phyloP scores from a whole-genome alignment of 2,329 filamentous ascomycete species.

The Stachybotrys echinatus region DNA sequence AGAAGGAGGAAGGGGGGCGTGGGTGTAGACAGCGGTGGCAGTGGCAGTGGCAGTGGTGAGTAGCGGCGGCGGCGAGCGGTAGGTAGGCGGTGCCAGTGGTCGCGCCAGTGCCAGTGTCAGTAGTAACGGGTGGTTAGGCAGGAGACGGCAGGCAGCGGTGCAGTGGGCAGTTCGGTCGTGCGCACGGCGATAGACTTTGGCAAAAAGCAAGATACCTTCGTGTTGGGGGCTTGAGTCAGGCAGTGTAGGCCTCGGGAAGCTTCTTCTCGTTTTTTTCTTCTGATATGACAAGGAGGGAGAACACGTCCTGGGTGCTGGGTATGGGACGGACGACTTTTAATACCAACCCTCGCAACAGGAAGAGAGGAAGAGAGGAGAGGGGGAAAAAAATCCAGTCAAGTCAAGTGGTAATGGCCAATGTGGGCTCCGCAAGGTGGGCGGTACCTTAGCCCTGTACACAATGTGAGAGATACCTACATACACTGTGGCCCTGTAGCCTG shows the following conservation, averaged over 20 bases:
- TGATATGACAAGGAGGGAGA: slow-evolving; percentile 13
- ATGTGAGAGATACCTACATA: too few relatives aligned
- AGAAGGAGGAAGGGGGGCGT: slow-evolving; percentile 11
- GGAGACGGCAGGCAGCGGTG: too few relatives aligned
- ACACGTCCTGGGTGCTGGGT: slow-evolving; percentile 9
- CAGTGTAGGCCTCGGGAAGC: slow-evolving; percentile 9
- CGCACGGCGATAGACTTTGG: background rate
- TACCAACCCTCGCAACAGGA: slow-evolving; percentile 15
- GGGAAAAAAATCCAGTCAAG: slow-evolving; percentile 15
- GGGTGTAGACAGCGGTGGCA: slow-evolving; percentile 2
- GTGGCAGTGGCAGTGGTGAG: too few relatives aligned
- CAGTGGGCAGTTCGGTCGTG: too few relatives aligned
- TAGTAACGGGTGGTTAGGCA: too few relatives aligned
- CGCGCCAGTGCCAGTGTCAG: too few relatives aligned
- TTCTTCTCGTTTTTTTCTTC: slow-evolving; percentile 8
- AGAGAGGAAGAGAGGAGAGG: background rate
- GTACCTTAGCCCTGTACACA: background rate
- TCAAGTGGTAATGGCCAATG: slow-evolving; percentile 19
- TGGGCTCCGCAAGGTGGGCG: slow-evolving; percentile 1
- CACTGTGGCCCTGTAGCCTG: too few relatives aligned
- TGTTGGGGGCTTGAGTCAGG: background rate
- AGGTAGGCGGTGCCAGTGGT: too few relatives aligned
- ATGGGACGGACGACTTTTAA: slow-evolving; percentile 26
- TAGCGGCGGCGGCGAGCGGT: too few relatives aligned
- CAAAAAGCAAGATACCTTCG: background rate